Conservation (phyloP, 441 rosid species). For the Flueggea neowawraea region DNA sequence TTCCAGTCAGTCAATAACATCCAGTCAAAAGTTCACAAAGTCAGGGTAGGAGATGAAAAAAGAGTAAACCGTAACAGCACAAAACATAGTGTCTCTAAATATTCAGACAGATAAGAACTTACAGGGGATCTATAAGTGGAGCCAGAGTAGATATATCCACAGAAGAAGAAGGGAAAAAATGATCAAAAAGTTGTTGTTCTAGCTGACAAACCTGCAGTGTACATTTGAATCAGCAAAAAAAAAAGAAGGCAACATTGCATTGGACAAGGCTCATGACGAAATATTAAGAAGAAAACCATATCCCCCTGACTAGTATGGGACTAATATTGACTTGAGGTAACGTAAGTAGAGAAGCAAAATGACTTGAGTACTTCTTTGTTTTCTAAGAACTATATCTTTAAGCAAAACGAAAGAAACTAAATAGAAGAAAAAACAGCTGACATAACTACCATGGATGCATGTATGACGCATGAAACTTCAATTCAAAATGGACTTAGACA, state of each 20-base stretch:
- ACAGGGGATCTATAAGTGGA: slow-evolving; percentile 90
- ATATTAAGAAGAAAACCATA: not conserved
- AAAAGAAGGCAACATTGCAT: not conserved
- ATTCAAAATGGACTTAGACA: too few relatives aligned
- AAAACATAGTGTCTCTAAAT: not conserved
- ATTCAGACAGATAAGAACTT: slow-evolving; percentile 34
- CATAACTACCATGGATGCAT: not conserved
- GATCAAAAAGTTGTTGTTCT: slow-evolving; percentile 94
- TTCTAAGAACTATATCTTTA: not conserved
- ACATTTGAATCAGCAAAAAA: slow-evolving; percentile 5
- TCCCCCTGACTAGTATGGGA: not conserved
- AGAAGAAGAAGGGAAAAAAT: slow-evolving; percentile 91
- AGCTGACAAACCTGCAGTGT: slow-evolving; percentile 88
- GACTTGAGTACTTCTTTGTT: not conserved
- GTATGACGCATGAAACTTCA: too few relatives aligned
- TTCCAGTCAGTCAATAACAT: not conserved
- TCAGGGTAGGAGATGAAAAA: too few relatives aligned
- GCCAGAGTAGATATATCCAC: slow-evolving; percentile 90
- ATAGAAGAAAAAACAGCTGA: too few relatives aligned
- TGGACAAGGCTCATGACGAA: not conserved
- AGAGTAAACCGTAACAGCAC: too few relatives aligned
- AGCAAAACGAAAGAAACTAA: too few relatives aligned
- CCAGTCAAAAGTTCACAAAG: not conserved
- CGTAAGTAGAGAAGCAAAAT: not conserved
- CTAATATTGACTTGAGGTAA: not conserved